These are phyloP conservation scores for Ehretia macrophylla DNA, from an alignment of 257 asterid genomes.

Conservation along the genomic window DNA sequence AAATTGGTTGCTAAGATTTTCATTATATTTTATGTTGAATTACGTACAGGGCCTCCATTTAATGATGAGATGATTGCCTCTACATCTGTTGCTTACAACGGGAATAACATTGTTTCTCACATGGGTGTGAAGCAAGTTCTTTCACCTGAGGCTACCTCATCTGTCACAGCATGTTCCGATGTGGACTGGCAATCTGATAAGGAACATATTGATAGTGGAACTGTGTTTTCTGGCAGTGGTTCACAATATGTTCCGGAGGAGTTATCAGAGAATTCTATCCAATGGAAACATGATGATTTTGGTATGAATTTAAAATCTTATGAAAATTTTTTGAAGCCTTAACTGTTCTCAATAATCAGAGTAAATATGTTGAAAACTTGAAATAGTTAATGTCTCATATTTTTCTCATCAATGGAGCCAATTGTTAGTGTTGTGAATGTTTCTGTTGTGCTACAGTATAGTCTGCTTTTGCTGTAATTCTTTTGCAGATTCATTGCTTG, in stretches of 20 bases:
- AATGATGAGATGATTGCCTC: constrained; percentile 11
- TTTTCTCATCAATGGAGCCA: too few relatives aligned
- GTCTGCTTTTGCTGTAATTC: too few relatives aligned
- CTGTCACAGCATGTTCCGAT: constrained; percentile 35
- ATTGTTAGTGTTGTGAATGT: not conserved
- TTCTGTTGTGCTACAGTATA: not conserved
- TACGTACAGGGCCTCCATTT: constrained; percentile 24
- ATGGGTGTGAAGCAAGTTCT: constrained; percentile 16
- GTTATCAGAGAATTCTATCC: constrained; percentile 24
- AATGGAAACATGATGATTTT: constrained; percentile 3
- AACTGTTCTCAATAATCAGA: too few relatives aligned
- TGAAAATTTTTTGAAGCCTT: not conserved
- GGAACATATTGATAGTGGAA: constrained; percentile 26
- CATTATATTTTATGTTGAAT: not conserved
- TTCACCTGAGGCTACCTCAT: constrained; percentile 41
- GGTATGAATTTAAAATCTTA: constrained; percentile 8
- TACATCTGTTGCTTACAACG: constrained; percentile 16
- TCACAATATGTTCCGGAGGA: constrained; percentile 16
- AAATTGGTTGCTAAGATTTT: constrained; percentile 9
- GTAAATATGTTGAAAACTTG: too few relatives aligned
- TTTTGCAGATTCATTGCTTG: too few relatives aligned
- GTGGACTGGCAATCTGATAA: constrained; percentile 26
- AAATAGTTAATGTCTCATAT: too few relatives aligned
- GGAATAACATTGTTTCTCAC: constrained; percentile 20
- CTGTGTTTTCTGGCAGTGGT: constrained; percentile 12